Conservation (phyloP, 73 alveolate genomes). For the Urostyla sp. region DNA sequence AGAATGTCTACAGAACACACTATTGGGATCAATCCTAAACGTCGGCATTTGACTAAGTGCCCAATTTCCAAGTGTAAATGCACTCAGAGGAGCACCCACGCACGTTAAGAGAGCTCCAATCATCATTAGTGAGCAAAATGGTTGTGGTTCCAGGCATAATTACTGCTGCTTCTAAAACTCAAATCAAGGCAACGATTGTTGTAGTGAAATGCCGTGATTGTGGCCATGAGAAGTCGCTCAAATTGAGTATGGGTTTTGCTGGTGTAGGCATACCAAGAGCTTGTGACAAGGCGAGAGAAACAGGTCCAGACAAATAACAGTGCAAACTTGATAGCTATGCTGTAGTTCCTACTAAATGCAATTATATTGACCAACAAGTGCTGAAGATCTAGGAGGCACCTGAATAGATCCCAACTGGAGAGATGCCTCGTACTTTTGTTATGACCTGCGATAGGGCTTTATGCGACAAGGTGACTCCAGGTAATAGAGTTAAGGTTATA, state of each 20-base stretch:
- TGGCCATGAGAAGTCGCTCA: constrained; percentile 78
- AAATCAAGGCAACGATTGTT: constrained; percentile 82
- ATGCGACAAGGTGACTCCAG: constrained; percentile 96
- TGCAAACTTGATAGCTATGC: constrained; percentile 96
- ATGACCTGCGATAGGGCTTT: constrained; percentile 93
- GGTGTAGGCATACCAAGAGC: constrained; percentile 87
- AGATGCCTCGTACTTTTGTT: constrained; percentile 97
- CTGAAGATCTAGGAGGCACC: constrained; percentile 98
- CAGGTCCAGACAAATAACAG: constrained; percentile 83
- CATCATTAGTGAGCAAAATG: constrained; percentile 85
- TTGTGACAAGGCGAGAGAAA: constrained; percentile 84
- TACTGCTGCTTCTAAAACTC: constrained; percentile 88
- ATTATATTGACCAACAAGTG: constrained; percentile 91
- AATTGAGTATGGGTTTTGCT: constrained; percentile 85
- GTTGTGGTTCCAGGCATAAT: constrained; percentile 94
- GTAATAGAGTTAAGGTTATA: constrained; percentile 94
- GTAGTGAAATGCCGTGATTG: constrained; percentile 91
- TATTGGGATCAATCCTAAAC: constrained; percentile 19
- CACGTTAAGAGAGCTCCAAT: constrained; percentile 84
- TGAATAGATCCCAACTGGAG: constrained; percentile 99
- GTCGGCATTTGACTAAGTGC: constrained; percentile 39
- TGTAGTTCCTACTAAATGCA: constrained; percentile 90
- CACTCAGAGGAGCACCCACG: constrained; percentile 77
- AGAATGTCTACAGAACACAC: constrained; percentile 50
- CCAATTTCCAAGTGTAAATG: constrained; percentile 68